phyloP scores from a whole-genome alignment of 805 yeast species.

The Blastobotrys terrestris region DNA sequence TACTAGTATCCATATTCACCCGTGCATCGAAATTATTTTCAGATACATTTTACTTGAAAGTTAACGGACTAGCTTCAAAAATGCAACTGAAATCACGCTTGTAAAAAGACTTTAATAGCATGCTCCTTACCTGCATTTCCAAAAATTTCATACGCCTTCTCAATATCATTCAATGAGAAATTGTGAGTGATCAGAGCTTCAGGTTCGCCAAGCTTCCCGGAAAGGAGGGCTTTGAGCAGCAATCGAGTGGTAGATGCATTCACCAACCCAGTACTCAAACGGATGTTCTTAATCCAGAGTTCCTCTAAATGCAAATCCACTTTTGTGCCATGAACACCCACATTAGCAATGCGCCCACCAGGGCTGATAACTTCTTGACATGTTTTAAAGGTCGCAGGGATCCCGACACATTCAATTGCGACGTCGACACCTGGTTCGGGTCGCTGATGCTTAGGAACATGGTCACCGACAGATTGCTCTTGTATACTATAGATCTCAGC shows the following conservation, averaged over 20 bases:
- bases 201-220: conserved; percentile 51
- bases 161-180: conserved; percentile 63
- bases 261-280: conserved; percentile 45
- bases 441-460: conserved; percentile 51
- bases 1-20: no score
- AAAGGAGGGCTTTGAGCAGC: conserved; percentile 37
- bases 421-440: conserved; percentile 56
- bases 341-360: conserved; percentile 74
- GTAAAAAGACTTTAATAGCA: conserved; percentile 54
- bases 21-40: neutral
- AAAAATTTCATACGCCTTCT: conserved; percentile 60
- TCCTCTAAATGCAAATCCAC: conserved; percentile 68
- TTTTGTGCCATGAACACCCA: conserved; percentile 71
- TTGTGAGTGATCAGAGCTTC: conserved; percentile 67
- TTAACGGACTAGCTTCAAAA: no score
- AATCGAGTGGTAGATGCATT: conserved; percentile 40
- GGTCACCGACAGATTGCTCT: conserved; percentile 29
- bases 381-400: conserved; percentile 61
- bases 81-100: no score
- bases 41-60: no score
- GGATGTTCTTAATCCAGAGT: conserved; percentile 62
- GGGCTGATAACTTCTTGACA: conserved; percentile 56
- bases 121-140: conserved; percentile 48
- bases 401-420: conserved; percentile 80
- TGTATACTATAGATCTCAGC: conserved; percentile 36